Conservation (phyloP, 768 basidiomycete species). For the Hemileccinum impolitum region DNA sequence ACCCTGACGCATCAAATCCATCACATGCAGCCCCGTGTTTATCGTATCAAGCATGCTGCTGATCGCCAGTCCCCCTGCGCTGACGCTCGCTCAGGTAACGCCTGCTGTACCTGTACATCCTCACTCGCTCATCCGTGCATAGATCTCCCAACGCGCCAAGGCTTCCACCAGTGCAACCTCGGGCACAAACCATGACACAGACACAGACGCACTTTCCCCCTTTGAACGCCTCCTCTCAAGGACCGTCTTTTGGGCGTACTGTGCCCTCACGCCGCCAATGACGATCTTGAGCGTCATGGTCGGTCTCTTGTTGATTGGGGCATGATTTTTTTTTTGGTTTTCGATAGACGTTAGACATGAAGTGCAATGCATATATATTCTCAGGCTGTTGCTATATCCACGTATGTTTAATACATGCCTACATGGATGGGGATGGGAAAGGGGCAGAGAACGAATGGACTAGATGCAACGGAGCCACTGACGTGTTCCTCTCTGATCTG, state of each 20-base stretch:
- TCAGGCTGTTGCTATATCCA: too few species aligned
- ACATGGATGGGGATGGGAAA: too few species aligned
- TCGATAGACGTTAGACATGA: not conserved
- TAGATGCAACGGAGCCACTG: too few species aligned
- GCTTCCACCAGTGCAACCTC: too few species aligned
- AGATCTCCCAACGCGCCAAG: slow-evolving; percentile 24
- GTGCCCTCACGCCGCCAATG: slow-evolving; percentile 82
- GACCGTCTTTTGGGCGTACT: slow-evolving; percentile 94
- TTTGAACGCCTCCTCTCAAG: slow-evolving; percentile 89
- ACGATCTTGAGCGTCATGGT: slow-evolving; percentile 75
- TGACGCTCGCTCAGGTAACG: slow-evolving; percentile 57
- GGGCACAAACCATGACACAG: not conserved
- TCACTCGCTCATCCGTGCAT: not conserved
- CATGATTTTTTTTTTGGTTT: slow-evolving; percentile 28
- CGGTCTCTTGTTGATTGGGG: slow-evolving; percentile 59
- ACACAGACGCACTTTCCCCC: slow-evolving; percentile 12
- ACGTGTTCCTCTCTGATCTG: too few species aligned
- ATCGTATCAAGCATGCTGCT: slow-evolving; percentile 82
- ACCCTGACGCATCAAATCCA: too few species aligned
- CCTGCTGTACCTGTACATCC: slow-evolving; percentile 20
- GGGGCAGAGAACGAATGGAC: too few species aligned
- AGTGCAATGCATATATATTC: not conserved
- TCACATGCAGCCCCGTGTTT: slow-evolving; percentile 67
- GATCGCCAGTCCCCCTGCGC: slow-evolving; percentile 77
- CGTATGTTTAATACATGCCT: too few species aligned